Evolutionary conservation across 2,329 filamentous ascomycete species (phyloP).

Genomic region (Ophiostoma quercus): DNA sequence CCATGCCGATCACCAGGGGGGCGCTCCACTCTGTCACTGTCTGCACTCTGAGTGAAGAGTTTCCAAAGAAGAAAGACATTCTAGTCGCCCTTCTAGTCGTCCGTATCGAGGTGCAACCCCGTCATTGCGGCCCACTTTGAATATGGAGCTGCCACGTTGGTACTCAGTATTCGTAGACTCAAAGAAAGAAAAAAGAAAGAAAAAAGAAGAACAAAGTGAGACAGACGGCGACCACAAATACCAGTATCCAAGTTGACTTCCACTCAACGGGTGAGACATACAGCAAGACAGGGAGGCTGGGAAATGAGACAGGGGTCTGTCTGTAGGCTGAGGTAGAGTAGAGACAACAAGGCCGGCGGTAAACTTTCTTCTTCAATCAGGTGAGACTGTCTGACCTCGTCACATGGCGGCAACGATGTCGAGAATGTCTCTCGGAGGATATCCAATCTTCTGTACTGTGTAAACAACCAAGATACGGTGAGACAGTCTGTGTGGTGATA

Average conservation of each 20-base stretch:
- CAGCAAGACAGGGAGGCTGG: neutral
- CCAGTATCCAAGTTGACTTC: too few relatives aligned
- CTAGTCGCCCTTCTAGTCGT: constrained; percentile 11
- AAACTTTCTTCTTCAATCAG: neutral
- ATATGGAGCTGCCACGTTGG: constrained; percentile 6
- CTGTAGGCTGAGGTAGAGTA: neutral
- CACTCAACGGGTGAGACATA: neutral
- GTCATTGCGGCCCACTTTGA: constrained; percentile 5
- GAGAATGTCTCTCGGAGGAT: constrained; percentile 6
- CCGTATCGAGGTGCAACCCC: constrained; percentile 13
- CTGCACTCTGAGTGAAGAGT: too few relatives aligned
- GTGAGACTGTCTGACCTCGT: constrained; percentile 10
- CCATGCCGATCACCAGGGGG: neutral
- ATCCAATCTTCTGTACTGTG: neutral
- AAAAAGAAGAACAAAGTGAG: neutral
- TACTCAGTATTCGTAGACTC: too few relatives aligned
- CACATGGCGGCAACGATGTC: neutral
- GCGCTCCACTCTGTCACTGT: neutral
- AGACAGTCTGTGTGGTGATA: constrained; percentile 2
- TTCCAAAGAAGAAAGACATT: neutral
- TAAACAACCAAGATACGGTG: neutral
- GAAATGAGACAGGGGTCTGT: constrained; percentile 1
- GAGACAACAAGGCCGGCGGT: neutral
- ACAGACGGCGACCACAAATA: constrained; percentile 6
- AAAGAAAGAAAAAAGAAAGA: too few relatives aligned